phyloP scores from a whole-genome alignment of 2,329 filamentous ascomycete genomes.

The Mollisiaceae sp. region DNA sequence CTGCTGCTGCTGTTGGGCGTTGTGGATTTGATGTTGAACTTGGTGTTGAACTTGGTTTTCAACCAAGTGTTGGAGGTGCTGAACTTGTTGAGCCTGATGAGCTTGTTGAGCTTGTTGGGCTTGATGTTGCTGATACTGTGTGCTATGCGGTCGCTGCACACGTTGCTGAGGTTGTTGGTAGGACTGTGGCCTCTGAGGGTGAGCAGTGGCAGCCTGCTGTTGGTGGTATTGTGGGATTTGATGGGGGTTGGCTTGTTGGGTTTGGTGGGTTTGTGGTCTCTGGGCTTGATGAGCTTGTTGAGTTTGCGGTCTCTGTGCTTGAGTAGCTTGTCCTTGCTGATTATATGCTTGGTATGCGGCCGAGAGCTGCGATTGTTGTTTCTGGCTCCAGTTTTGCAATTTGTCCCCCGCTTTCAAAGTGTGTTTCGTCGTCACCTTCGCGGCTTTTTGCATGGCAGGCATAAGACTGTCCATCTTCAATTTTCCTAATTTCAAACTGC shows the following conservation, averaged over 20 bases:
- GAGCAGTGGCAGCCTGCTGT: background rate
- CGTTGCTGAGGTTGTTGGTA: constrained; percentile 1
- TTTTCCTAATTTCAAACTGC: background rate
- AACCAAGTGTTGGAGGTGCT: background rate
- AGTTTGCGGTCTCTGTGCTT: background rate
- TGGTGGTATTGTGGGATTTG: background rate
- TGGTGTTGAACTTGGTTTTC: background rate
- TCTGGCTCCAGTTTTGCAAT: background rate
- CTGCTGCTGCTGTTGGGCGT: background rate
- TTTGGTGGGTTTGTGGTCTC: background rate
- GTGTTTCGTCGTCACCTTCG: constrained; percentile 6
- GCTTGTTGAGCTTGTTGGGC: background rate
- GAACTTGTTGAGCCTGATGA: background rate
- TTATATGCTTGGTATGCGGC: constrained; percentile 6
- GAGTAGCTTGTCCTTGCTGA: background rate
- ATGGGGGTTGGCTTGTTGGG: background rate
- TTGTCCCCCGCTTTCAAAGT: constrained; percentile 3
- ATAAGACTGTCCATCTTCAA: constrained; percentile 4
- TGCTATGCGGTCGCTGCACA: background rate
- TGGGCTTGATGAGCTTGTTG: background rate
- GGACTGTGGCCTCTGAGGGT: background rate
- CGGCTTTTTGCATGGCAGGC: constrained; percentile 4
- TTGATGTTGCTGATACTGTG: background rate
- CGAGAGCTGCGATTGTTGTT: background rate
- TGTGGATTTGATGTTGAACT: background rate